These are phyloP conservation scores for Fusarium compactum DNA, from an alignment of 2,329 filamentous ascomycete species.

Conservation along the genomic window DNA sequence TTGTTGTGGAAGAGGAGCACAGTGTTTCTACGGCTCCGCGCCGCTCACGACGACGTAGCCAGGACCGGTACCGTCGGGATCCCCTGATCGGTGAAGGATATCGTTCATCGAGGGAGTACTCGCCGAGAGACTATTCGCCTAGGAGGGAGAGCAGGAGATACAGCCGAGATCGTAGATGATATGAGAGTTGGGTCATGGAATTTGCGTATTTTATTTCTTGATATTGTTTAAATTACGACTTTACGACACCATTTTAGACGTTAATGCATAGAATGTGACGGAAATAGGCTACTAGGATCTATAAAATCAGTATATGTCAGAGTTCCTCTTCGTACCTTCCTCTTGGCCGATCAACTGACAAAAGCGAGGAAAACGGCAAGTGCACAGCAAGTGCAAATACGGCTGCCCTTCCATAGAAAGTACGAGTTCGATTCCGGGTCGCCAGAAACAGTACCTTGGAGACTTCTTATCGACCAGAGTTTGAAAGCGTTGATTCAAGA, in stretches of 20 bases:
- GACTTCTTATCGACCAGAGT: too few species aligned
- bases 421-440: too few species aligned
- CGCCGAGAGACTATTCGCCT: constrained; percentile 41
- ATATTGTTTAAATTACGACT: constrained; percentile 26
- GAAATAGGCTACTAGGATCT: background rate
- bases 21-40: constrained; percentile 43
- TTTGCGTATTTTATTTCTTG: constrained; percentile 15
- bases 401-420: too few species aligned
- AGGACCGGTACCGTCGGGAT: constrained; percentile 45
- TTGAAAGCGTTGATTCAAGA: too few species aligned
- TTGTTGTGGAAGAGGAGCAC: constrained; percentile 54
- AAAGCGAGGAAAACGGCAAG: background rate
- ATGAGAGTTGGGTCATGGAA: background rate
- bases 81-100: constrained; percentile 36
- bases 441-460: too few species aligned
- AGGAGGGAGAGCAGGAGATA: constrained; percentile 42
- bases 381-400: too few species aligned
- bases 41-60: constrained; percentile 41
- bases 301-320: background rate
- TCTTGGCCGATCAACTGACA: background rate
- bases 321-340: background rate
- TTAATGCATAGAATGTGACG: constrained; percentile 18
- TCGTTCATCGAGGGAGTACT: constrained; percentile 36
- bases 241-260: constrained; percentile 28
- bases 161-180: constrained; percentile 31